Base-by-base conservation (phyloP, 371 early-diverging fungal genomes). In the Circinella minor region DNA sequence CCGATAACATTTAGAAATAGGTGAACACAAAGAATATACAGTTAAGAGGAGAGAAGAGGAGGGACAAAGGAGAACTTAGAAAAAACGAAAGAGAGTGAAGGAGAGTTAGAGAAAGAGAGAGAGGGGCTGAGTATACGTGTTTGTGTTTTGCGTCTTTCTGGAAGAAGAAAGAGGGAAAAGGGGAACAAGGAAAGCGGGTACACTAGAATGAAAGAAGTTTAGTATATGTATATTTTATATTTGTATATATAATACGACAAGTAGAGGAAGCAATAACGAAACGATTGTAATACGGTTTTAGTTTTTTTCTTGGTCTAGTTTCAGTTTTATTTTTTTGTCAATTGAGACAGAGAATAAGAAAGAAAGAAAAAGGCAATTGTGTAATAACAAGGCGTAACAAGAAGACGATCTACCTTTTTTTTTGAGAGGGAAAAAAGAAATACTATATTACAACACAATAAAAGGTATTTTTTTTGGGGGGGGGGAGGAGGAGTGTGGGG, bases 61-160 rank as follows among this genome's bases (percentile, higher is more conserved):
- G 60, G 55, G 67, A 67, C 55, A 48, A 36, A 36, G 34, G 37
- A 59, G 27, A 59, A 27, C 27, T 37, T 11, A 37, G 37, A 59
- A 27, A 38, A 34, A 18, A 27, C 36, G 7, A 36, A 61, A 61
- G 36, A 18, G 61, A 20, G 34, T 10, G 34, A 57, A 10, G 10
- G 34, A 34, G 34, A 57, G 57, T 14, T 9, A 57, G 57, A 34
- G 57, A 59, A 34, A 59, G 60, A 55, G 55, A 11, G 55, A 20
- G 55, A n/a, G 55, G 55, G 55, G n/a, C n/a, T 55, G 55, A 20
- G 55, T 55, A 27, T 55, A 27, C 15, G 15, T 55, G 15, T 43
- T 43, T 43, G 43, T 43, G 6, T 11, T 6, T 43, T 43, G 43
- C 11, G 43, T 43, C 11, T 6, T 43, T 43, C 9, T 54, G 54